phyloP scores from a whole-genome alignment of 2,329 filamentous ascomycete species.

The Scorias spongiosa region DNA sequence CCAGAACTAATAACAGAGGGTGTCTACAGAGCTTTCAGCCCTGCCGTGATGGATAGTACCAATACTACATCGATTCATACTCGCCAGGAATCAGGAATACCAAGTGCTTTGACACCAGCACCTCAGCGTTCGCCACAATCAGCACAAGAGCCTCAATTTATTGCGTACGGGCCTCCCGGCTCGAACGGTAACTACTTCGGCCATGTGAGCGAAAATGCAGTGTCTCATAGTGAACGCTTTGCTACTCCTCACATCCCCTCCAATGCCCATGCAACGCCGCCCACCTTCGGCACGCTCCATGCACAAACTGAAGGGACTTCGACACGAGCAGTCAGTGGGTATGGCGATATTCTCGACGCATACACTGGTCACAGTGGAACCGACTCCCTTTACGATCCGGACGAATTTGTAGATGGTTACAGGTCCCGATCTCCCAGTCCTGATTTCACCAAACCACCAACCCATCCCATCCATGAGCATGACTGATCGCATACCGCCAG shows the following conservation, averaged over 20 bases:
- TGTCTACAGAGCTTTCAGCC: conserved; percentile 20
- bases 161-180: conserved; percentile 5
- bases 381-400: not conserved
- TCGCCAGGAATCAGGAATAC: not conserved
- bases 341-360: conserved; percentile 12
- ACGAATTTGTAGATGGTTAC: not conserved
- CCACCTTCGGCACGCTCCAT: not conserved
- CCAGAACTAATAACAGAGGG: conserved; percentile 6
- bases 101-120: not conserved
- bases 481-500: too few relatives aligned
- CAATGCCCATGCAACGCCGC: not conserved
- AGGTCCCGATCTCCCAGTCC: not conserved
- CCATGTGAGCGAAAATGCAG: conserved; percentile 2
- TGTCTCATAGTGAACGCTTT: conserved; percentile 11
- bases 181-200: conserved; percentile 7
- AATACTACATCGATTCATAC: not conserved
- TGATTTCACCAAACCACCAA: not conserved
- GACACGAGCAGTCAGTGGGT: conserved; percentile 4
- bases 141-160: conserved; percentile 8
- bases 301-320: not conserved
- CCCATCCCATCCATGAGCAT: too few relatives aligned
- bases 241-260: not conserved
- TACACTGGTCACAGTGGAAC: conserved; percentile 4
- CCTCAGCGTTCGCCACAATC: conserved; percentile 3
- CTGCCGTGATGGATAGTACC: conserved; percentile 2